Conservation (phyloP, 768 basidiomycete species). For the Podaxis pistillaris region DNA sequence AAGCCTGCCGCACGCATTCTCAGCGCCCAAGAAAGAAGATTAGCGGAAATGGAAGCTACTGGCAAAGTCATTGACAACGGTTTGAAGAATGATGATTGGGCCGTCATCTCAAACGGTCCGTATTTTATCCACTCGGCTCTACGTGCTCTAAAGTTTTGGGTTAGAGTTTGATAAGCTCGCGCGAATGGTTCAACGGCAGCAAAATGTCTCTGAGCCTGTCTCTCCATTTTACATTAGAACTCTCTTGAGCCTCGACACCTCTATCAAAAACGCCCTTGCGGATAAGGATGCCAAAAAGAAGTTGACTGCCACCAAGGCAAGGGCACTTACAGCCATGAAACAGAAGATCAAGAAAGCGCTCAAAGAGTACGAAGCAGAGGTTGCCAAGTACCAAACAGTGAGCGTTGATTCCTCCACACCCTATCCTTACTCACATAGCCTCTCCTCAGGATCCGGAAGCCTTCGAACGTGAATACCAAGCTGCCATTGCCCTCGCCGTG, state of each 20-base stretch:
- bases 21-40: constrained; percentile 87
- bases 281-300: constrained; percentile 96
- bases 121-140: not conserved
- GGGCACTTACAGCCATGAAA: constrained; percentile 95
- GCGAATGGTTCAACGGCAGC: constrained; percentile 86
- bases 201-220: constrained; percentile 81
- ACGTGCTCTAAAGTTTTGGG: constrained; percentile 23
- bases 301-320: constrained; percentile 92
- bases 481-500: constrained; percentile 47
- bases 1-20: constrained; percentile 71
- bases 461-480: constrained; percentile 75
- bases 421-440: not conserved
- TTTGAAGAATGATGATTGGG: constrained; percentile 96
- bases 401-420: constrained; percentile 19
- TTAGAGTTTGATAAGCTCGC: constrained; percentile 91
- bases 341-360: constrained; percentile 91
- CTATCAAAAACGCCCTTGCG: constrained; percentile 67
- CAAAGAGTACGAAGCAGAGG: constrained; percentile 84
- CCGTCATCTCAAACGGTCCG: constrained; percentile 82
- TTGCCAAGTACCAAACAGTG: constrained; percentile 80
- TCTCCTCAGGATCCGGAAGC: constrained; percentile 78
- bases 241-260: constrained; percentile 69
- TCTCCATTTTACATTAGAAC: constrained; percentile 85
- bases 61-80: constrained; percentile 93
- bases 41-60: constrained; percentile 93